Percentiles rank a stretch among this genome's conserved stretches.
Evolutionary conservation across 371 early-diverging fungal genomes (phyloP).

Genomic region (Syncephalis plumigaleata): DNA sequence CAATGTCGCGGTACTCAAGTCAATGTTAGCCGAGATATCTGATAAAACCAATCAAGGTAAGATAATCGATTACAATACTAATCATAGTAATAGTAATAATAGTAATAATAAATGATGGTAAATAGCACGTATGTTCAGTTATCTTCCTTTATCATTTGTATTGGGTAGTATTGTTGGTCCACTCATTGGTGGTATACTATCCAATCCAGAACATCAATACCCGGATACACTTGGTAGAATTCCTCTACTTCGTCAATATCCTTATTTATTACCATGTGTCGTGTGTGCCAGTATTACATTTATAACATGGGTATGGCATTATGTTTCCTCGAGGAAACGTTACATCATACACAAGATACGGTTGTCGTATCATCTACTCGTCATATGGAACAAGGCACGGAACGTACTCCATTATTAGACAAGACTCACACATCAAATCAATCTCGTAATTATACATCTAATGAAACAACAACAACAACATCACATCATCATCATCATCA

Average conservation of each 20-base stretch:
- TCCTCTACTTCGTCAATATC: constrained; percentile 40
- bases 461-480: no score
- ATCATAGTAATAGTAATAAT: not conserved
- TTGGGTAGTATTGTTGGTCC: constrained; percentile 32
- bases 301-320: constrained; percentile 43
- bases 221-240: constrained; percentile 48
- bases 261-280: constrained; percentile 75
- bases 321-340: constrained; percentile 60
- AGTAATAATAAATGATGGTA: not conserved
- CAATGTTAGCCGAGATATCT: constrained; percentile 71
- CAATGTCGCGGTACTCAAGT: constrained; percentile 69
- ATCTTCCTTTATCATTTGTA: not conserved
- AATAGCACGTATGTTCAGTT: constrained; percentile 3
- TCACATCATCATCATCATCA: no score
- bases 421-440: no score
- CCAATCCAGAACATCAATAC: constrained; percentile 48
- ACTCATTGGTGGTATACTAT: constrained; percentile 58
- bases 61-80: not conserved
- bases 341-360: not conserved
- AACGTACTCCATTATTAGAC: not conserved
- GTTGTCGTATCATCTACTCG: not conserved
- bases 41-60: constrained; percentile 54
- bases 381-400: not conserved
- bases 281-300: constrained; percentile 38
- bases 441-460: no score